Base-by-base conservation (phyloP, 2,329 filamentous ascomycete species). In the Aspergillus ochraceus region DNA sequence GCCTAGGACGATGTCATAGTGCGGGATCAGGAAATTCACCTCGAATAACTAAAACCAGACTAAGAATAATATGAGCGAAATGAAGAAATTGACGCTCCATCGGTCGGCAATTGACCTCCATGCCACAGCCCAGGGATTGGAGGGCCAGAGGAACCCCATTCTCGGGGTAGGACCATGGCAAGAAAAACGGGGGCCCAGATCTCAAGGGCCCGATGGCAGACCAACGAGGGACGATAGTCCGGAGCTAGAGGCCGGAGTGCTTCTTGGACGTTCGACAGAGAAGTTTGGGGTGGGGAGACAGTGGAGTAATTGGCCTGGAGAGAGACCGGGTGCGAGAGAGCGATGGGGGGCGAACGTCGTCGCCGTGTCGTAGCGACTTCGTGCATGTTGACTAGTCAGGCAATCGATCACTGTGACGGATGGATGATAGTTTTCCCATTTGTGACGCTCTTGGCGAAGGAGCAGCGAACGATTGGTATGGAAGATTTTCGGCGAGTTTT, bases 121-220 rank as follows among this genome's bases (percentile, higher is more conserved):
- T 58, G 14, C 17, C 36, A 42, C 14, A 5, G 14, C 56, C 54
- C 55, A 57, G 58, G 58, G 63, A 63, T 64, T 60, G 58, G 62
- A 58, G 53, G 45, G 45, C 45, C 19, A 20, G 19, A 47, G 57
- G 57, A 57, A 58, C 61, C 64, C 59, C 59, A 58, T 60, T 32
- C 53, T 60, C 52, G 55, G 58, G 58, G 60, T 49, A 63, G 58
- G 59, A 58, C 55, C 55, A 66, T 68, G 66, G 64, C 63, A 65
- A 50, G 57, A 62, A 65, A 68, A 68, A 65, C 57, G 68, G 68
- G 70, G 70, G 69, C 68, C 70, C 71, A 67, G 69, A 72, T 72
- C 67, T 66, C 57, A 61, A 59, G 65, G 66, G 52, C 57, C 54
- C 60, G 60, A 42, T n/a, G 36, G 36, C 36, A 42, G 36, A 42